Conservation (phyloP, 2,329 filamentous ascomycete species). For the Phyllosticta citribraziliensis region DNA sequence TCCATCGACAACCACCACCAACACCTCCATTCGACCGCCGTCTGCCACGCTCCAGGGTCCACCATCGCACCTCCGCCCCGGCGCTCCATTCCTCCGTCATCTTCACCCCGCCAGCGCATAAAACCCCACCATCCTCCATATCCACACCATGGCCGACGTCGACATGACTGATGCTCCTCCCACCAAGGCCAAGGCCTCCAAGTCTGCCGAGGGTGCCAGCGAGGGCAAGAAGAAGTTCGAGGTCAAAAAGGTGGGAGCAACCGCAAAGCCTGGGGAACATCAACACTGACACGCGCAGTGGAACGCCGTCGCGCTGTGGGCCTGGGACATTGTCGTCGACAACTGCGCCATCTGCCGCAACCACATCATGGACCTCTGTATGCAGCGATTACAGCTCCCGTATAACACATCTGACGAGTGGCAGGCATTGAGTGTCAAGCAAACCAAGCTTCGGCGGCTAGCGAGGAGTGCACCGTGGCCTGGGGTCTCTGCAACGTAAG, state of each 20-base stretch:
- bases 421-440: constrained; percentile 95
- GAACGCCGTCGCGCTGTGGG: constrained; percentile 97
- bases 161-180: constrained; percentile 82
- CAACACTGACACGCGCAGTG: constrained; percentile 48
- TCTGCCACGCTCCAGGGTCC: neutral
- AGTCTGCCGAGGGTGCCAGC: constrained; percentile 31
- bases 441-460: constrained; percentile 94
- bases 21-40: neutral
- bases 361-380: constrained; percentile 99
- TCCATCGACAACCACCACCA: neutral
- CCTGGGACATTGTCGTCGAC: constrained; percentile 98
- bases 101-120: neutral
- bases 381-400: constrained; percentile 20
- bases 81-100: neutral
- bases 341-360: constrained; percentile 99
- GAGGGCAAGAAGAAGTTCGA: constrained; percentile 85
- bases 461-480: constrained; percentile 95
- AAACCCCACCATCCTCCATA: neutral
- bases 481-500: constrained; percentile 99
- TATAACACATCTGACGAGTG: constrained; percentile 4
- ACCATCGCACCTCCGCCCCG: neutral
- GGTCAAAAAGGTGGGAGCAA: constrained; percentile 76
- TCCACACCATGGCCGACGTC: constrained; percentile 70
- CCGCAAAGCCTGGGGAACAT: neutral
- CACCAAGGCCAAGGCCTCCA: constrained; percentile 42